Conservation (phyloP, 441 rosid genomes). For the Pelargonium myrrhifolium region DNA sequence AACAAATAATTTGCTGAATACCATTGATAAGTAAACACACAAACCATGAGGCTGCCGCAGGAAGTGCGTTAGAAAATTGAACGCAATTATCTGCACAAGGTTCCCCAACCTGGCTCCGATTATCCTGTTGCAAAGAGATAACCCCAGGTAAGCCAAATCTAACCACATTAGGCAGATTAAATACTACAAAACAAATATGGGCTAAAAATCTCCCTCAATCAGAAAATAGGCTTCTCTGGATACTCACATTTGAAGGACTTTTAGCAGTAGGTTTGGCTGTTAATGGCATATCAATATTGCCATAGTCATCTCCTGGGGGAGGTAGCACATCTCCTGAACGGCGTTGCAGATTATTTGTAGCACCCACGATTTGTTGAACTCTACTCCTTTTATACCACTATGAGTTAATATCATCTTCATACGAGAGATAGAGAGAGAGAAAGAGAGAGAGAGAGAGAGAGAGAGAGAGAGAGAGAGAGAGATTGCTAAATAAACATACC, state of each 20-base stretch:
- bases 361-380: conserved; percentile 48
- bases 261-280: conserved; percentile 38
- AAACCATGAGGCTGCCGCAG: conserved; percentile 53
- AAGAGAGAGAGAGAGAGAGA: not conserved
- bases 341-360: conserved; percentile 29
- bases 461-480: not conserved
- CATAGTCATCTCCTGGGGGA: conserved; percentile 40
- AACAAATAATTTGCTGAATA: conserved; percentile 4
- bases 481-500: conserved; percentile 20
- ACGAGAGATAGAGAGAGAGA: no score
- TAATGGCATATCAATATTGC: conserved; percentile 24
- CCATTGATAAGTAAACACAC: not conserved
- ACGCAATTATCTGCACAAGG: conserved; percentile 29
- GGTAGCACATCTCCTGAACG: conserved; percentile 46
- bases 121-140: conserved; percentile 23
- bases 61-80: conserved; percentile 32
- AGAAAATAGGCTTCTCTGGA: not conserved
- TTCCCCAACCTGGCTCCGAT: conserved; percentile 21
- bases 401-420: not conserved
- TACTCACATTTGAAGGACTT: conserved; percentile 35
- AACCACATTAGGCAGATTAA: not conserved
- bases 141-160: not conserved
- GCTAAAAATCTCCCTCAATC: no score
- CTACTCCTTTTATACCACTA: conserved; percentile 39
- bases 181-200: not conserved